Evolutionary conservation across 495 filamentous ascomycete species (phyloP), one percentile per base, ranked within the genome.

Genomic region (Aspergillus carlsbadensis): DNA sequence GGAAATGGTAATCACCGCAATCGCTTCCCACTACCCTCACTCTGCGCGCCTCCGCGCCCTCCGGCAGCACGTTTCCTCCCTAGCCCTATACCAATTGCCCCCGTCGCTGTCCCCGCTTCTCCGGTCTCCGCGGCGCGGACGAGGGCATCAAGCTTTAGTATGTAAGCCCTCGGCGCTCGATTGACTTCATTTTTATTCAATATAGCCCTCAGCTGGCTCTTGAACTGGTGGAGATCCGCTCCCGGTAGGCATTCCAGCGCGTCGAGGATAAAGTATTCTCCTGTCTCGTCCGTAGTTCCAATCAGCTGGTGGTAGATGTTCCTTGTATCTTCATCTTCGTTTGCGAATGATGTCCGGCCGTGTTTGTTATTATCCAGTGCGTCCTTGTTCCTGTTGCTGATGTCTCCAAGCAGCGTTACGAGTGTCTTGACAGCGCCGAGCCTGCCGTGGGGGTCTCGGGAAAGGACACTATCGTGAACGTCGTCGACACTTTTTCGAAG

Each of bases 221-320:
- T 52, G 47, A 68, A 71, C 46, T 68, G 71, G 18, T 61, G 42
- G 2, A 78, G 69, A 52, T 70, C 69, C 3, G 64, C 51, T 11
- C 65, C 57, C 5, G 70, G 64, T 7, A 80, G 64, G 10, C 64
- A 33, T 31, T 70, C 69, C 13, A 82, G 68, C 13, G 66, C 72
- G 60, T 78, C 71, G 21, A 82, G 56, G 14, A 80, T 65, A 48
- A 81, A 80, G 29, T 67, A 67, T 10, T 69, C 68, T 5, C 60
- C 67, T 35, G 67, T 64, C 36, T 71, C 65, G 26, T 73, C 70
- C 11, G 67, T 58, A 13, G 66, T 64, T 6, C 77, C 76, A 37
- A 83, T 77, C 15, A 83, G 69, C 54, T 72, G 69, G 33, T 75
- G 66, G 53, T 74, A 81, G 8, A 83, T 62, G 51, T 81, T 83